Conservation (phyloP, 192 early-diverging fungal species). For the Entomortierella parvispora region DNA sequence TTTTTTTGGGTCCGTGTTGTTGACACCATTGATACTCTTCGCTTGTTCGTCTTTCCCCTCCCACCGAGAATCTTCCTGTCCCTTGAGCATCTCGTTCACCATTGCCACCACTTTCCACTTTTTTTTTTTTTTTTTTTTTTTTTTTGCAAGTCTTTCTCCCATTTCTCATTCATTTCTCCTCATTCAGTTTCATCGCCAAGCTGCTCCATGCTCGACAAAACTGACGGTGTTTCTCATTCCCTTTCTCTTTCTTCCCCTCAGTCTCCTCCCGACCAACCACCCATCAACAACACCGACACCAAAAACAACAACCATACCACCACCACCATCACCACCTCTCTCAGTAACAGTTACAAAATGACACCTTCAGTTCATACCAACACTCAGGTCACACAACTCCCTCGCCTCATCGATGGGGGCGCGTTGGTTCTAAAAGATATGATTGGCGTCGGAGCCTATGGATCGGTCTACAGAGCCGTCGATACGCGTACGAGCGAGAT, state of each 20-base stretch:
- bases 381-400: slow-evolving; percentile 13
- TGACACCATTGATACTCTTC: not conserved
- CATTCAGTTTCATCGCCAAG: not conserved
- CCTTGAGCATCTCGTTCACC: too few relatives aligned
- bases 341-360: slow-evolving; percentile 7
- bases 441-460: slow-evolving; percentile 81
- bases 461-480: slow-evolving; percentile 77
- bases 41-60: not conserved
- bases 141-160: not conserved
- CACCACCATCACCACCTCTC: not conserved
- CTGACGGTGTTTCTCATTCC: not conserved
- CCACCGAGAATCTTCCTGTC: not conserved
- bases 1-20: not conserved
- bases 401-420: slow-evolving; percentile 43
- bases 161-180: not conserved
- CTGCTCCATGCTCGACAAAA: not conserved
- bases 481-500: slow-evolving; percentile 61
- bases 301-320: not conserved
- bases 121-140: not conserved
- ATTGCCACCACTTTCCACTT: not conserved
- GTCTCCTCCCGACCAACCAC: too few relatives aligned
- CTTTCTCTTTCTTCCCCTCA: not conserved
- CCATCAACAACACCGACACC: too few relatives aligned
- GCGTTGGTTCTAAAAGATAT: slow-evolving; percentile 55
- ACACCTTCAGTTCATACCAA: slow-evolving; percentile 21